These are phyloP conservation scores for Cairneyella variabilis DNA, from an alignment of 495 filamentous ascomycete genomes.

Conservation along the genomic window DNA sequence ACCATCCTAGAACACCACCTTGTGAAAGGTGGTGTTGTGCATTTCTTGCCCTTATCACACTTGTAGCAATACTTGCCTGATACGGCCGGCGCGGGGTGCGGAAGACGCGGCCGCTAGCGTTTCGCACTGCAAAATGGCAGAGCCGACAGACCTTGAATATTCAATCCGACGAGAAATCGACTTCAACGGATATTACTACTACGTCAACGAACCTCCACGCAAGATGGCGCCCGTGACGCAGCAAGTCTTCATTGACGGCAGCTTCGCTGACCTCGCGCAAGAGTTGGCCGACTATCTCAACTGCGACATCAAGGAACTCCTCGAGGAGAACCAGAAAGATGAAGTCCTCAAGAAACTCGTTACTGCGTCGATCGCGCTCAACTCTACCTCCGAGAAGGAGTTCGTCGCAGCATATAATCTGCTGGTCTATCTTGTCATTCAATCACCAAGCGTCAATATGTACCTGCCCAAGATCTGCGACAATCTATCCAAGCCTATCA, in stretches of 20 bases:
- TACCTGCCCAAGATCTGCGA: constrained; percentile 84
- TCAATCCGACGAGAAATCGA: too few relatives aligned
- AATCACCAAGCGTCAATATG: constrained; percentile 74
- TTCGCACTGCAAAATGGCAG: too few relatives aligned
- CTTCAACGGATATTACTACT: too few relatives aligned
- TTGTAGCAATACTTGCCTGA: too few relatives aligned
- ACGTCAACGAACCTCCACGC: constrained; percentile 3
- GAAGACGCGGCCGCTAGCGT: too few relatives aligned
- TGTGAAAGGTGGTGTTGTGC: too few relatives aligned
- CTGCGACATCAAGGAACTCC: constrained; percentile 61
- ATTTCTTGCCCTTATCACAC: too few relatives aligned
- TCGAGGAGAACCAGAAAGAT: constrained; percentile 73
- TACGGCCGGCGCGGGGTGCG: too few relatives aligned
- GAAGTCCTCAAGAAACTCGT: constrained; percentile 87
- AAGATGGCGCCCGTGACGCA: constrained; percentile 19
- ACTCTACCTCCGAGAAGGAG: constrained; percentile 88
- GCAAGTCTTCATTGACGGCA: constrained; percentile 79
- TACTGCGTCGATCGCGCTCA: constrained; percentile 64
- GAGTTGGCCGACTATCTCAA: constrained; percentile 64
- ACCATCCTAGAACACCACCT: too few relatives aligned
- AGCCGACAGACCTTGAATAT: too few relatives aligned
- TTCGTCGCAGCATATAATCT: constrained; percentile 94
- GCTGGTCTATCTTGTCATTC: constrained; percentile 84
- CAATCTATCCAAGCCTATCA: constrained; percentile 81
- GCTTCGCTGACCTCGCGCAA: constrained; percentile 80